Evolutionary conservation across 768 basidiomycete species (phyloP), one percentile per base, ranked within the genome.

Genomic region (Pulveroboletus sp.): DNA sequence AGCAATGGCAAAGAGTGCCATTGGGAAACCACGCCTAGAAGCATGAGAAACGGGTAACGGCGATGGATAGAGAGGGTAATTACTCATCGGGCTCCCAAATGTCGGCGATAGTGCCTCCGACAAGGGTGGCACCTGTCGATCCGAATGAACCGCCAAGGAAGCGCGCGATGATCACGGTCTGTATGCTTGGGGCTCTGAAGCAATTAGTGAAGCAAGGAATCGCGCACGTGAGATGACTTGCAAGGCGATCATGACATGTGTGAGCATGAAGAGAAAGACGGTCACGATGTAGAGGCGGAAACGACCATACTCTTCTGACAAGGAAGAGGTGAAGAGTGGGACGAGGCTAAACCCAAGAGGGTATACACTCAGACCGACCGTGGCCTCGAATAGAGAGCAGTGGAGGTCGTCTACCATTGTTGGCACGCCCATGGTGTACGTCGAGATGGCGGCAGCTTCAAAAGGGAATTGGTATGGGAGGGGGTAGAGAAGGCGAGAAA

Each of bases 221-320:
- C 19, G 29, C 9, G 9, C 13, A 17, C 8, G 20, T 5, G 39
- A 9, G n/a, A 6, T 3, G 33, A 63, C 65, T 52, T 49, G 49
- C 67, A 68, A 45, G 20, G 69, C 69, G 16, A 48, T 55, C 54
- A 61, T 72, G 49, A 84, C 52, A 56, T 78, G 82, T 69, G 76
- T 78, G 20, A 75, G 53, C 21, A 74, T 56, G 55, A 83, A 82
- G 10, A 77, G 72, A 23, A 77, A 56, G 11, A 65, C 66, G 2
- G 81, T 81, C 27, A 64, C 69, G 16, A 82, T 59, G 52, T 85
- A 87, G 2, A 87, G 51, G 1, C 78, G 81, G 42, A 77, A 76
- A 35, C 85, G 67, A 12, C 85, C 86, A 48, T 86, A 81, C 58
- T 88, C 86, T 58, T 88, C 86, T 59, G 84, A 85, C 53, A 87